Evolutionary conservation across 768 basidiomycete species (phyloP).

Genomic region (Tylopilus cervinicoccineus): DNA sequence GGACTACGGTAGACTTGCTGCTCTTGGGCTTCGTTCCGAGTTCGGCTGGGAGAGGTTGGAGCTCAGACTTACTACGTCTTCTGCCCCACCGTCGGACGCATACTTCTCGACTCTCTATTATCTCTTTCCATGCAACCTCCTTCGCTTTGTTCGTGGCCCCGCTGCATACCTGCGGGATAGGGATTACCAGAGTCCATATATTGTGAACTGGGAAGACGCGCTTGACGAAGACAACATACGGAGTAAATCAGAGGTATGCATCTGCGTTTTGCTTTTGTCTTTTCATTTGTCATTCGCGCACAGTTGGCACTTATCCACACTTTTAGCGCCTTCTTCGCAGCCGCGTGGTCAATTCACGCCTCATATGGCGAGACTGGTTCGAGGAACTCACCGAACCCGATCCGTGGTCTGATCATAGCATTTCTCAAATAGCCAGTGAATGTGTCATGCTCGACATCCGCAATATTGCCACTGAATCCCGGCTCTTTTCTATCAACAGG

Average conservation of each 20-base stretch:
- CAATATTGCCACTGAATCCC: slow-evolving; percentile 50
- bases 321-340: slow-evolving; percentile 61
- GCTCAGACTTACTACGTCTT: slow-evolving; percentile 50
- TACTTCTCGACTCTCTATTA: slow-evolving; percentile 85
- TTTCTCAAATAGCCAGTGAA: slow-evolving; percentile 61
- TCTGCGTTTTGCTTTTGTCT: neutral
- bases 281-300: neutral
- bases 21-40: slow-evolving; percentile 47
- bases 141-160: slow-evolving; percentile 74
- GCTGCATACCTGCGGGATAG: slow-evolving; percentile 55
- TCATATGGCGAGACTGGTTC: slow-evolving; percentile 62
- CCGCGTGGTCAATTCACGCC: slow-evolving; percentile 68
- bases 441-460: slow-evolving; percentile 64
- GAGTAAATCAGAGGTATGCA: slow-evolving; percentile 64
- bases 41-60: slow-evolving; percentile 70
- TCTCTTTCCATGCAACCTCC: slow-evolving; percentile 84
- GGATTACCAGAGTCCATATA: slow-evolving; percentile 53
- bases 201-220: slow-evolving; percentile 65
- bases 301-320: slow-evolving; percentile 1
- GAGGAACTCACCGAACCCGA: slow-evolving; percentile 60
- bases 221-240: slow-evolving; percentile 69
- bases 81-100: slow-evolving; percentile 55
- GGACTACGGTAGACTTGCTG: slow-evolving; percentile 34
- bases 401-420: slow-evolving; percentile 64
- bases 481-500: slow-evolving; percentile 5